These are phyloP conservation scores for Suillus weaverae DNA, from an alignment of 768 basidiomycete genomes.

Conservation along the genomic window DNA sequence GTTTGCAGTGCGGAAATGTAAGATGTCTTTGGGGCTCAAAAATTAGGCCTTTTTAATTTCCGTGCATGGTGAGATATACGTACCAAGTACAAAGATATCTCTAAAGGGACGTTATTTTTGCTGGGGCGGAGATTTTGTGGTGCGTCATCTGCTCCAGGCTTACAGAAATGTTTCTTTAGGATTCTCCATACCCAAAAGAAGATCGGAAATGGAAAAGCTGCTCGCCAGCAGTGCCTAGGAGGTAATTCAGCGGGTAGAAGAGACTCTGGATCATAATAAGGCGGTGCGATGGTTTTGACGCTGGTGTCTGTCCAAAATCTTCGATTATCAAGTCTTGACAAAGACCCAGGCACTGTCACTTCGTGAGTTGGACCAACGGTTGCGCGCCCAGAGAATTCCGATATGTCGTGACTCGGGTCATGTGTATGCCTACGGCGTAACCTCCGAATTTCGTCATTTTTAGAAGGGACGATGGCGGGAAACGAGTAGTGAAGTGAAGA, in stretches of 20 bases:
- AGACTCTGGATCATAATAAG: background rate
- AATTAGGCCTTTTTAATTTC: background rate
- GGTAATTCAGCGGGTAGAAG: background rate
- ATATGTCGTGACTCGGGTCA: too few species aligned
- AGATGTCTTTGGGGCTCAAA: slow-evolving; percentile 48
- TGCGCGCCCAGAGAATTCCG: too few species aligned
- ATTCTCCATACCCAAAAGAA: background rate
- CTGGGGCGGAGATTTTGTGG: background rate
- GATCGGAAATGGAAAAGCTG: background rate
- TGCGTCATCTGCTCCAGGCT: background rate
- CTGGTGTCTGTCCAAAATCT: background rate
- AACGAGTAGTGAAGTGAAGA: slow-evolving; percentile 53
- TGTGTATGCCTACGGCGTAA: too few species aligned
- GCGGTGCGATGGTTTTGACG: background rate
- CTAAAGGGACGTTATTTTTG: slow-evolving; percentile 62
- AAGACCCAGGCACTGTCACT: background rate
- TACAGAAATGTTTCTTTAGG: background rate
- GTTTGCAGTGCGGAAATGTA: slow-evolving; percentile 60
- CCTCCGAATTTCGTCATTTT: background rate
- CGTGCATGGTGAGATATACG: slow-evolving; percentile 16
- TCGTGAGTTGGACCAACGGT: background rate
- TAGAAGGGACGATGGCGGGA: slow-evolving; percentile 46
- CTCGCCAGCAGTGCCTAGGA: background rate
- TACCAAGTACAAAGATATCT: slow-evolving; percentile 68
- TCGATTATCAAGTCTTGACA: background rate